These are phyloP conservation scores for Polyporus tsugae DNA, from an alignment of 1,284 basidiomycete genomes.

Conservation along the genomic window DNA sequence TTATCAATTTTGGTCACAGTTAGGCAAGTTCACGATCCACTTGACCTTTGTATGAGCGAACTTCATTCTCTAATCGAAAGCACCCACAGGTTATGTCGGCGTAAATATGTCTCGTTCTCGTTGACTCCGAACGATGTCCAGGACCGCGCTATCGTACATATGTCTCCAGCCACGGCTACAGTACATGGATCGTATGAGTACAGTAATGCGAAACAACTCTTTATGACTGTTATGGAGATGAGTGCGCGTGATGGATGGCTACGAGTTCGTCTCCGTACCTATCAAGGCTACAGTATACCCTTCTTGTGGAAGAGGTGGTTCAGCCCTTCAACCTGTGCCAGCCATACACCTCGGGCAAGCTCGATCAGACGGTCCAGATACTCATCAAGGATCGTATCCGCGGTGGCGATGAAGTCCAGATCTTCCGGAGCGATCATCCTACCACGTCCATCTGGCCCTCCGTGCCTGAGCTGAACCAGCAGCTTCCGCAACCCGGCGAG, in stretches of 20 bases:
- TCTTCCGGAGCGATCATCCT: slow-evolving; percentile 18
- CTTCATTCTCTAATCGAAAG: not conserved
- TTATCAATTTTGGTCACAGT: not conserved
- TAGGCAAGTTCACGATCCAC: not conserved
- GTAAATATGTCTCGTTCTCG: not conserved
- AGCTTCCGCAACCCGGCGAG: slow-evolving; percentile 24
- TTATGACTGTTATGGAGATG: not conserved
- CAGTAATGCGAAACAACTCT: not conserved
- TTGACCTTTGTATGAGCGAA: not conserved
- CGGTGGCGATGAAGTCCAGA: slow-evolving; percentile 26
- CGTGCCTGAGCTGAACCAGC: slow-evolving; percentile 24
- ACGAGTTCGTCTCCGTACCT: not conserved
- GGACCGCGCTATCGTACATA: not conserved
- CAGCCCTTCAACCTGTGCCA: slow-evolving; percentile 24
- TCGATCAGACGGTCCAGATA: slow-evolving; percentile 28
- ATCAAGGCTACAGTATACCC: slow-evolving; percentile 10
- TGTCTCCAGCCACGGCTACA: not conserved
- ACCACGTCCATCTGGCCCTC: slow-evolving; percentile 17
- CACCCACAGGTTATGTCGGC: not conserved
- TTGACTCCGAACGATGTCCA: not conserved
- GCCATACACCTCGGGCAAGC: slow-evolving; percentile 28
- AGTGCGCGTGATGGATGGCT: not conserved
- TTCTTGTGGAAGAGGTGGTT: slow-evolving; percentile 22
- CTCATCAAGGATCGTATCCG: slow-evolving; percentile 21
- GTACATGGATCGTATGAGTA: not conserved